Conservation (phyloP, 176 grass and related monocot genomes). For the Poa pratensis region DNA sequence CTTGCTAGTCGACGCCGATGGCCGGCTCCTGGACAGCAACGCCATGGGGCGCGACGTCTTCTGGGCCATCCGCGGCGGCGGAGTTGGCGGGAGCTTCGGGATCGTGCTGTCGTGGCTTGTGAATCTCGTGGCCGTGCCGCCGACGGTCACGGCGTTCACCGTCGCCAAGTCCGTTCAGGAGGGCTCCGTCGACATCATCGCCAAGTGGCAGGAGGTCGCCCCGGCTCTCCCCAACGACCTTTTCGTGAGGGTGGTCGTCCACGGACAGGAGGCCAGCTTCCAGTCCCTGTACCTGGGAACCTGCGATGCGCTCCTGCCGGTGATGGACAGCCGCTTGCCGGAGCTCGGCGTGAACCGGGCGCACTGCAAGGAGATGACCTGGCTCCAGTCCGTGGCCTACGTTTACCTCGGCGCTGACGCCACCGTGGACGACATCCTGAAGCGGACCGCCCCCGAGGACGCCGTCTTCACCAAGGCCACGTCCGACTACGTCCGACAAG, state of each 20-base stretch:
- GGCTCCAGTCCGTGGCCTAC: background rate
- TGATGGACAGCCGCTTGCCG: background rate
- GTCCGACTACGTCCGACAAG: background rate
- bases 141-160: background rate
- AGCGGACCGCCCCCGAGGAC: background rate
- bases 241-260: background rate
- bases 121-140: constrained; percentile 42
- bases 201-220: background rate
- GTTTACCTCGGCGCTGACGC: background rate
- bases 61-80: constrained; percentile 34
- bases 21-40: background rate
- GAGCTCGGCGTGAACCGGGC: background rate
- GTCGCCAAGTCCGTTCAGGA: background rate
- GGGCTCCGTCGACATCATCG: background rate
- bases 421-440: background rate
- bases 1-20: background rate
- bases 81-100: constrained; percentile 62
- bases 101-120: constrained; percentile 58
- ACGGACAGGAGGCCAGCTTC: background rate
- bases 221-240: background rate
- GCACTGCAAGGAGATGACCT: background rate
- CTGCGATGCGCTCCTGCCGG: background rate
- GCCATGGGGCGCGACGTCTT: background rate
- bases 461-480: background rate
- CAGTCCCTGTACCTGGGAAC: background rate